Percentiles rank a stretch among this genome's conserved stretches.
These are phyloP conservation scores for Naganishia cerealis DNA, from an alignment of 1,284 basidiomycete species.

Conservation along the genomic window DNA sequence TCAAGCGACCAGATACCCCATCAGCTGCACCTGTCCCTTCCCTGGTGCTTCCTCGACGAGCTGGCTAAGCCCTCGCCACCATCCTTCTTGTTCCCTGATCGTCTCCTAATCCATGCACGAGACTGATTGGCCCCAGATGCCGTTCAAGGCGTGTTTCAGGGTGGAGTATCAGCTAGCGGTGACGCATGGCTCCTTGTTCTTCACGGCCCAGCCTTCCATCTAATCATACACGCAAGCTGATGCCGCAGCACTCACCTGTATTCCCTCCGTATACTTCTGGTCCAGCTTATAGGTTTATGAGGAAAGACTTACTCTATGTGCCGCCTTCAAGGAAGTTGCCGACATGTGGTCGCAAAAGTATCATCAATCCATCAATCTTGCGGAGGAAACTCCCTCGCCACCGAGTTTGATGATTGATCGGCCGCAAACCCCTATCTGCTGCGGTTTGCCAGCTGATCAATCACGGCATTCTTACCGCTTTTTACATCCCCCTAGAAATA, in stretches of 20 bases:
- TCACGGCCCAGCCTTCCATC: background rate
- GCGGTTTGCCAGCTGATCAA: no score
- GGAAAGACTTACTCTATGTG: background rate
- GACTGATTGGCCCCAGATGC: constrained; percentile 1
- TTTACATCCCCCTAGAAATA: no score
- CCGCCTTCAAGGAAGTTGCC: background rate
- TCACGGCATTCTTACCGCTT: no score
- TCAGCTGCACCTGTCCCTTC: background rate
- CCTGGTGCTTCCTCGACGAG: background rate
- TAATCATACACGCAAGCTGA: background rate
- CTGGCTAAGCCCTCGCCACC: background rate
- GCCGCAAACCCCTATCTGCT: no score
- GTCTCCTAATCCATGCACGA: background rate
- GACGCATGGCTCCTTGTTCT: constrained; percentile 9
- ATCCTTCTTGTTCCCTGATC: constrained; percentile 10
- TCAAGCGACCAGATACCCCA: background rate
- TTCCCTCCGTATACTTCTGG: background rate
- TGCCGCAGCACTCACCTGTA: constrained; percentile 2
- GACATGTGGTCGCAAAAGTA: background rate
- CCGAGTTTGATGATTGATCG: no score
- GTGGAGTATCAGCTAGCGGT: constrained; percentile 4
- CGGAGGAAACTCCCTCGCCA: no score
- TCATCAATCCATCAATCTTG: no score
- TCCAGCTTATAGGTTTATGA: background rate
- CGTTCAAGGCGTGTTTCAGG: constrained; percentile 6